phyloP scores from a whole-genome alignment of 768 basidiomycete species.

The Mycena rosella region DNA sequence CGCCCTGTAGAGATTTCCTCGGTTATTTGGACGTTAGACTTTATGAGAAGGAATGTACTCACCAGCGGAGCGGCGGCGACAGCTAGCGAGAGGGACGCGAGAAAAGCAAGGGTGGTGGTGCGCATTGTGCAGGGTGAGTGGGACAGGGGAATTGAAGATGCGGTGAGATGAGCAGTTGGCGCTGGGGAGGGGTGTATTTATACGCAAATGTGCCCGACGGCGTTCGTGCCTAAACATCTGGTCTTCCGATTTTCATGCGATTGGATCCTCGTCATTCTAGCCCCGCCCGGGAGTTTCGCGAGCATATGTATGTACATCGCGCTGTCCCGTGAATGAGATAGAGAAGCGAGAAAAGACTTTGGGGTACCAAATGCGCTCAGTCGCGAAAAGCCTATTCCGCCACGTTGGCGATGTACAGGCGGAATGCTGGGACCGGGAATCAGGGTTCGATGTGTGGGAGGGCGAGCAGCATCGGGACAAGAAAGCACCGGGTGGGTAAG shows the following conservation, averaged over 20 bases:
- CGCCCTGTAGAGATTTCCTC: slow-evolving; percentile 12
- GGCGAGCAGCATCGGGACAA: slow-evolving; percentile 7
- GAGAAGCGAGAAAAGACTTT: slow-evolving; percentile 18
- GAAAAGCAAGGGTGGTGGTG: not conserved
- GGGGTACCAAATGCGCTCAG: slow-evolving; percentile 3
- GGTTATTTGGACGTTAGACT: slow-evolving; percentile 15
- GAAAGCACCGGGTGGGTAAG: slow-evolving; percentile 10
- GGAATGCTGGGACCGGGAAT: not conserved
- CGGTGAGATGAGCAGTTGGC: not conserved
- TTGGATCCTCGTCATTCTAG: slow-evolving; percentile 27
- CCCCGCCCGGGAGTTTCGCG: slow-evolving; percentile 21
- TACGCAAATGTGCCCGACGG: not conserved
- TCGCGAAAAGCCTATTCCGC: slow-evolving; percentile 22
- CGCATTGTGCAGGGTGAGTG: slow-evolving; percentile 12
- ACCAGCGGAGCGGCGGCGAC: slow-evolving; percentile 23
- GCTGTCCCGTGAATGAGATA: slow-evolving; percentile 11
- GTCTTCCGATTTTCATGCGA: slow-evolving; percentile 28
- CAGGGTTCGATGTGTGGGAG: not conserved
- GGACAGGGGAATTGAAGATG: not conserved
- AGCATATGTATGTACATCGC: slow-evolving; percentile 18
- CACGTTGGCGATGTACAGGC: slow-evolving; percentile 8
- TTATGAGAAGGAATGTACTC: not conserved
- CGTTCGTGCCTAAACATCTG: not conserved
- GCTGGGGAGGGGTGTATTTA: slow-evolving; percentile 12
- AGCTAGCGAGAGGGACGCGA: slow-evolving; percentile 1